Base-by-base conservation (phyloP, 495 filamentous ascomycete species). In the Penicillium roqueforti region DNA sequence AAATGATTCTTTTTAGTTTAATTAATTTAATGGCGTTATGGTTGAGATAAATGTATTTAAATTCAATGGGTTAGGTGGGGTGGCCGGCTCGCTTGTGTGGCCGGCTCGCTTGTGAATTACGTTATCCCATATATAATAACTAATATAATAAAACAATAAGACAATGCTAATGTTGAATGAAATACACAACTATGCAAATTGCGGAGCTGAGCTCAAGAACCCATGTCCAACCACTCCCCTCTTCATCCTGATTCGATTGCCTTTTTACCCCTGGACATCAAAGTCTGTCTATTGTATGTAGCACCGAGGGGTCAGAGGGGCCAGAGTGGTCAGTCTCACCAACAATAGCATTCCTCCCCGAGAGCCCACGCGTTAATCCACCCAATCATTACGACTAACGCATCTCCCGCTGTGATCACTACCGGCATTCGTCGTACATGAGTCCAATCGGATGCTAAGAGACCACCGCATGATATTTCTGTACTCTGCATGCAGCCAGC, bases 401-500 rank as follows among this genome's bases (percentile, higher is more conserved):
- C 46, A 40, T 25, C 45, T 53, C 52, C 47, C 22, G 44, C 53
- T 50, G 64, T 67, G 64, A 67, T 65, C 56, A 25, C 18, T 44
- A 32, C 47, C 41, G n/a, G 46, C 55, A 67, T 62, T 65, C 51
- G 58, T 53, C 41, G 26, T 20, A 22, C 47, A 34, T 19, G 10
- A 23, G 18, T 23, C 64, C 61, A 67, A 67, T 67, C 22, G n/a
- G 41, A 45, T 28, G 41, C 6, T 6, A 6, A 36, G 2, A 16
- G 32, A 3, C 6, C 8, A 7, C 0, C 16, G n/a, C 16, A 36
- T 16, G 14, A 36, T 36, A 36, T 36, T 3, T 31, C 28, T 13
- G 28, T 36, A 16, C 22, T 23, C 22, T 26, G 39, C 14, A 23
- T 9, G 18, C 16, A 9, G 8, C 31, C 4, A n/a, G 32, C n/a